phyloP scores from a whole-genome alignment of 768 basidiomycete genomes.

The Jaapia argillacea region DNA sequence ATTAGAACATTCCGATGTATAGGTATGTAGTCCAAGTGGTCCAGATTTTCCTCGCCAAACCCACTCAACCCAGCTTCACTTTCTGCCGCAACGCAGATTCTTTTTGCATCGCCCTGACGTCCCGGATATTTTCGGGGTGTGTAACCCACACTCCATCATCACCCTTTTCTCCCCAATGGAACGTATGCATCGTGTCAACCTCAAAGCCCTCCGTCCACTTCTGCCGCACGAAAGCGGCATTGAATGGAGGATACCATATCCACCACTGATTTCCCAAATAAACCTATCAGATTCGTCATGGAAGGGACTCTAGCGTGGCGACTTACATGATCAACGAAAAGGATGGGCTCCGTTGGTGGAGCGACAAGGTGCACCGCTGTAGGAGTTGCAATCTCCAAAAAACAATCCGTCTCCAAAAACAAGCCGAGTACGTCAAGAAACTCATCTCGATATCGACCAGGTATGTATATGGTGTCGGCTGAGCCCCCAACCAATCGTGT shows the following conservation, averaged over 20 bases:
- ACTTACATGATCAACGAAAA: conserved; percentile 37
- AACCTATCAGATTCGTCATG: not conserved
- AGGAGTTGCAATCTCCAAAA: conserved; percentile 39
- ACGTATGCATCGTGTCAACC: conserved; percentile 42
- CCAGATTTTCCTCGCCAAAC: too few species aligned
- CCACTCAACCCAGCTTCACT: too few species aligned
- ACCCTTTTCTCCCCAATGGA: conserved; percentile 35
- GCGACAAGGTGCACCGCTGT: conserved; percentile 33
- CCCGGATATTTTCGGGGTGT: conserved; percentile 22
- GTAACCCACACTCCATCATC: conserved; percentile 25
- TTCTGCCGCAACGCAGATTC: conserved; percentile 32
- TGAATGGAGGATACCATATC: conserved; percentile 37
- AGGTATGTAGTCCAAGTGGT: too few species aligned
- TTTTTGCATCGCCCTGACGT: conserved; percentile 23
- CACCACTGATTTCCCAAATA: conserved; percentile 25
- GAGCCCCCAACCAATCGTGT: conserved; percentile 37
- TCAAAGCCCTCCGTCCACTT: conserved; percentile 36
- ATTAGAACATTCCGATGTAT: too few species aligned
- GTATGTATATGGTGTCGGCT: conserved; percentile 38
- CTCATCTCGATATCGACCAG: conserved; percentile 25
- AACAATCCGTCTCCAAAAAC: conserved; percentile 38
- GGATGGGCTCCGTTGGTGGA: conserved; percentile 28
- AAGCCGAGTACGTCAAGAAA: conserved; percentile 32
- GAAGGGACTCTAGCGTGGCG: not conserved
- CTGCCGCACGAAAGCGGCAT: conserved; percentile 33